Evolutionary conservation across 139 green algal species (phyloP).

Genomic region (Pleodorina starrii): DNA sequence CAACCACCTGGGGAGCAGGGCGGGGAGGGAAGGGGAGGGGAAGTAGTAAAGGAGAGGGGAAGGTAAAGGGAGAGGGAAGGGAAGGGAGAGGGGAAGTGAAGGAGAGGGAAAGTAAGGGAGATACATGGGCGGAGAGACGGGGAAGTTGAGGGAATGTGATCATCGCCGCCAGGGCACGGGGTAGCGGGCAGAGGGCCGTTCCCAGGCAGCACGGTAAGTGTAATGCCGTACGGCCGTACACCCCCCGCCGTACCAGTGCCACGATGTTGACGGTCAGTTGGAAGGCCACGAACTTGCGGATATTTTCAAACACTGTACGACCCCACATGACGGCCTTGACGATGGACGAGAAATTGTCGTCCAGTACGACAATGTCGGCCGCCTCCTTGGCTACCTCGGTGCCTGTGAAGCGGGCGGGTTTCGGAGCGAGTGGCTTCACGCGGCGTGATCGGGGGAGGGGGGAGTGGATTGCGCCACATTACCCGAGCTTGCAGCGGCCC

Average conservation of each 20-base stretch:
- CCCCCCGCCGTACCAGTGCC: slow-evolving; percentile 36
- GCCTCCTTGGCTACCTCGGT: slow-evolving; percentile 97
- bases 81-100: not conserved
- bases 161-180: too few species aligned
- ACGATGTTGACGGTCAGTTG: slow-evolving; percentile 87
- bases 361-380: slow-evolving; percentile 98
- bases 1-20: slow-evolving; percentile 36
- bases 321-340: slow-evolving; percentile 91
- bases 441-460: too few species aligned
- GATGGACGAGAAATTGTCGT: slow-evolving; percentile 92
- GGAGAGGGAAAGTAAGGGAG: too few species aligned
- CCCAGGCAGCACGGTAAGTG: too few species aligned
- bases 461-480: too few species aligned
- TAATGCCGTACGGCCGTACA: not conserved
- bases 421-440: too few species aligned
- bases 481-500: too few species aligned
- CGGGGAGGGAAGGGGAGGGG: not conserved
- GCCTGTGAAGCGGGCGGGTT: not conserved
- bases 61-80: not conserved
- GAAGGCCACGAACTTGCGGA: slow-evolving; percentile 93
- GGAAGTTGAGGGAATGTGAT: too few species aligned
- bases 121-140: too few species aligned
- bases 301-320: slow-evolving; percentile 87
- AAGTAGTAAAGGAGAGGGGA: not conserved
- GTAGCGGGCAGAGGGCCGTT: too few species aligned